phyloP scores from a whole-genome alignment of 768 basidiomycete genomes.

The Rickenella mellea region DNA sequence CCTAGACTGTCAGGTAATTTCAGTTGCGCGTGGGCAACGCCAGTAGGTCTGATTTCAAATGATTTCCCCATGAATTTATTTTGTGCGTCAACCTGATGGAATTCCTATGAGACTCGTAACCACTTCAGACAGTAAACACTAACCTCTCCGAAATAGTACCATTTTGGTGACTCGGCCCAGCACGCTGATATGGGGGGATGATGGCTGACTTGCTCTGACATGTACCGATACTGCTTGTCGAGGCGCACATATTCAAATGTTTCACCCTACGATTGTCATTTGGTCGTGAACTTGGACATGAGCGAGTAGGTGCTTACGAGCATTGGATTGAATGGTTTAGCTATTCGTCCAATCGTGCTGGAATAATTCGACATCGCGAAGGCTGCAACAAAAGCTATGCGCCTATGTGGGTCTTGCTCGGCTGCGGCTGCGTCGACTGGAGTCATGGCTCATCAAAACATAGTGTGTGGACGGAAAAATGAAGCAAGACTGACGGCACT shows the following conservation, averaged over 20 bases:
- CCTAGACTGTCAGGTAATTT: constrained; percentile 61
- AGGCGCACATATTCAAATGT: constrained; percentile 90
- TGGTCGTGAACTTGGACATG: background rate
- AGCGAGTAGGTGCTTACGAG: constrained; percentile 38
- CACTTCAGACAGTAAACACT: background rate
- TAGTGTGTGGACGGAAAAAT: constrained; percentile 2
- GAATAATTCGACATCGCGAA: constrained; percentile 99
- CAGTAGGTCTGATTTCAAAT: constrained; percentile 93
- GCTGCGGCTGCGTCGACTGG: constrained; percentile 77
- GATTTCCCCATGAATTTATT: constrained; percentile 95
- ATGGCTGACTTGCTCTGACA: constrained; percentile 95
- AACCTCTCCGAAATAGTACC: constrained; percentile 89
- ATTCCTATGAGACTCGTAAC: background rate
- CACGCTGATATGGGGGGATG: constrained; percentile 96
- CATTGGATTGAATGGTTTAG: constrained; percentile 96
- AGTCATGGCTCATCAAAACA: constrained; percentile 4
- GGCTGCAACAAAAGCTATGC: constrained; percentile 88
- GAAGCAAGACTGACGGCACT: constrained; percentile 55
- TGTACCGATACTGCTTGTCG: constrained; percentile 84
- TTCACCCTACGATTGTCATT: constrained; percentile 47
- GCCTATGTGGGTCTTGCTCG: constrained; percentile 66
- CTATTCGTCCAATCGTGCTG: constrained; percentile 90
- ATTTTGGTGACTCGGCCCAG: constrained; percentile 82
- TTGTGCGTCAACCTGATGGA: constrained; percentile 78
- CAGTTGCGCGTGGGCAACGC: constrained; percentile 84